phyloP scores from a whole-genome alignment of 495 filamentous ascomycete genomes.

The Niebla homalea region DNA sequence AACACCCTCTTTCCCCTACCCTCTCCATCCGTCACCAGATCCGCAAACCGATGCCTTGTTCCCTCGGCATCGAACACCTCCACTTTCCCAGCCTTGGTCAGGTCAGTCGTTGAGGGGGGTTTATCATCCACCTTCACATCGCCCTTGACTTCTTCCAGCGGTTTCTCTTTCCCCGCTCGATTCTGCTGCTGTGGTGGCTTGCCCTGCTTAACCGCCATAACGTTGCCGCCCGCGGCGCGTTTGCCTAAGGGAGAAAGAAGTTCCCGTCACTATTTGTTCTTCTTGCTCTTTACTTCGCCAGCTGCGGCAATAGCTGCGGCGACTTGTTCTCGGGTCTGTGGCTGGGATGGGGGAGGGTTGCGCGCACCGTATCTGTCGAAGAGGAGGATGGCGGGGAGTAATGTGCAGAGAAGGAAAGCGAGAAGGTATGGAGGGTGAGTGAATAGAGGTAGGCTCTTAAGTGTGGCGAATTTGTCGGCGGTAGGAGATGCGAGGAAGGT shows the following conservation, averaged over 20 bases:
- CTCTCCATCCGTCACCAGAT: conserved; percentile 35
- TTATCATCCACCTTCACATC: conserved; percentile 26
- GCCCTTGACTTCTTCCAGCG: conserved; percentile 10
- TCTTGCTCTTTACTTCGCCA: too few species aligned
- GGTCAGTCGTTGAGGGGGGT: conserved; percentile 34
- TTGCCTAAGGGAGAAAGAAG: too few species aligned
- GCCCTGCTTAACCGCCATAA: too few species aligned
- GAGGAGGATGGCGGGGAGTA: background rate
- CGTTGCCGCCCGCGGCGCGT: too few species aligned
- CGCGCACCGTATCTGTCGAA: background rate
- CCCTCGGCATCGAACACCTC: conserved; percentile 52
- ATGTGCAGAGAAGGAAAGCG: background rate
- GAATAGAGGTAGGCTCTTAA: background rate
- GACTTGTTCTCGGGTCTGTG: too few species aligned
- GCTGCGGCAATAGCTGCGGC: too few species aligned
- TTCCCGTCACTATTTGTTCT: too few species aligned
- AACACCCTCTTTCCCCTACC: conserved; percentile 39
- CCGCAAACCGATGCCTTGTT: conserved; percentile 50
- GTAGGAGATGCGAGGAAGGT: background rate
- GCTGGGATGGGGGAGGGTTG: background rate
- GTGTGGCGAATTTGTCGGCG: too few species aligned
- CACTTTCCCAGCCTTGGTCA: conserved; percentile 40
- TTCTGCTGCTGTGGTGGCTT: too few species aligned
- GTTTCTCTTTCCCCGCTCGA: background rate
- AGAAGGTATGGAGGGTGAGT: background rate